A percentile compares a stretch with the other conserved stretches of the same genome.
phyloP scores from a whole-genome alignment of 2,329 filamentous ascomycete species.

The Aspergillus pseudoglaucus region DNA sequence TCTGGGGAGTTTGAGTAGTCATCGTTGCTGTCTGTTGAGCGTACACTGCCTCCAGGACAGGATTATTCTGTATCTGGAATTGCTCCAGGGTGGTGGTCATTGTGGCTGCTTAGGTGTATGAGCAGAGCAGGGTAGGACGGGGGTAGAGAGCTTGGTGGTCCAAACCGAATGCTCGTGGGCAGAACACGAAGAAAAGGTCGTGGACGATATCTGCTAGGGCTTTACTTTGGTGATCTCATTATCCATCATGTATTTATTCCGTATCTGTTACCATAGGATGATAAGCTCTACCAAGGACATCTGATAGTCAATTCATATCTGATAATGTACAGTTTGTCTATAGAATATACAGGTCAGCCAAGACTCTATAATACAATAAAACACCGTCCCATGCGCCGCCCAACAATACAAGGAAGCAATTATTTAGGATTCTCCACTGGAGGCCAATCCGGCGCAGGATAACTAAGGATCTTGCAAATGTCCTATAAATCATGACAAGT shows the following conservation, averaged over 20 bases:
- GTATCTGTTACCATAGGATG: background rate
- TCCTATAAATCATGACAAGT: constrained; percentile 14
- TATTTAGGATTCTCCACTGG: constrained; percentile 5
- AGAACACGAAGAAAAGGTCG: background rate
- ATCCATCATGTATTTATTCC: constrained; percentile 2
- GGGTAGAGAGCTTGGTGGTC: too few relatives aligned
- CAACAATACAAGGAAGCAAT: background rate
- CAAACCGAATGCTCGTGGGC: too few relatives aligned
- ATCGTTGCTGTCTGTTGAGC: background rate
- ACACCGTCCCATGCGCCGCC: background rate
- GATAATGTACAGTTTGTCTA: background rate
- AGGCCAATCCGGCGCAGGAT: constrained; percentile 28
- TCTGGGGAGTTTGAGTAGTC: background rate
- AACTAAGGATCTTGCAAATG: constrained; percentile 31
- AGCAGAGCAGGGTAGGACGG: background rate
- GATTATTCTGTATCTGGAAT: background rate
- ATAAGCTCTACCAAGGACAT: background rate
- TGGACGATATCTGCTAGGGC: background rate
- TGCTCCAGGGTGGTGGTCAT: background rate
- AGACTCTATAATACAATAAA: background rate
- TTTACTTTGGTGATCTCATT: constrained; percentile 1
- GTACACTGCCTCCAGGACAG: background rate
- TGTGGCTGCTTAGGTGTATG: background rate
- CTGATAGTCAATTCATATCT: background rate
- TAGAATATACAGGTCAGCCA: background rate